Evolutionary conservation across 148 eudicot species (phyloP).

Genomic region (Vaccinium macrocarpon): DNA sequence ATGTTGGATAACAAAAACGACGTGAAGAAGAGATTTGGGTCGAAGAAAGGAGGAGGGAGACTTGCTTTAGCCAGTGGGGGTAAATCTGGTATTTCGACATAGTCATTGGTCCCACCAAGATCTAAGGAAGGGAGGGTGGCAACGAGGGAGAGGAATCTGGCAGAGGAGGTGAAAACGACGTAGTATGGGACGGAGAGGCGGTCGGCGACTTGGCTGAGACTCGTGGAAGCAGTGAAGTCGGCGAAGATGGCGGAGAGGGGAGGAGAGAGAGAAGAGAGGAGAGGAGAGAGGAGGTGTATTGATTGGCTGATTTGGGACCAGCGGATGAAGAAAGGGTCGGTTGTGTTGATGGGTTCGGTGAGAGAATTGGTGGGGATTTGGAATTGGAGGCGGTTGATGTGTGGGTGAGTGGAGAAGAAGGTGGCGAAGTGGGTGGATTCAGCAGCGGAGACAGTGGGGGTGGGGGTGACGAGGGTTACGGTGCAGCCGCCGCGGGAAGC

Average conservation of each 20-base stretch:
- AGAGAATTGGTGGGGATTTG: conserved; percentile 26
- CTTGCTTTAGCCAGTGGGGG: conserved; percentile 23
- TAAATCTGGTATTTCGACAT: conserved; percentile 31
- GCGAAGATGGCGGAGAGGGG: conserved; percentile 40
- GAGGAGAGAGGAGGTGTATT: background rate
- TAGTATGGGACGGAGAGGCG: conserved; percentile 28
- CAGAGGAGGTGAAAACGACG: conserved; percentile 35
- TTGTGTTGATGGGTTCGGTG: conserved; percentile 9
- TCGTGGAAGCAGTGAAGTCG: conserved; percentile 27
- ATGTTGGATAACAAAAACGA: conserved; percentile 12
- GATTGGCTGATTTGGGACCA: background rate
- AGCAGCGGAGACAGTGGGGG: conserved; percentile 41
- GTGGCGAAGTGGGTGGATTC: conserved; percentile 35
- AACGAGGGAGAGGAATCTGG: conserved; percentile 34
- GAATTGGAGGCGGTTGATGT: conserved; percentile 27
- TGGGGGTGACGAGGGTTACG: conserved; percentile 34
- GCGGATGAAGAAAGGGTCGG: conserved; percentile 36
- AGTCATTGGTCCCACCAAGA: background rate
- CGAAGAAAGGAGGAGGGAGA: conserved; percentile 47
- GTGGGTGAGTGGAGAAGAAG: conserved; percentile 28
- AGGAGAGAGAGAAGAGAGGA: conserved; percentile 26
- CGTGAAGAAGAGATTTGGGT: conserved; percentile 30
- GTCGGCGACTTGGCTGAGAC: conserved; percentile 15
- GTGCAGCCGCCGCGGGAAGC: conserved; percentile 25
- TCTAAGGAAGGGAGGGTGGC: conserved; percentile 27